Evolutionary conservation across 495 filamentous ascomycete genomes (phyloP), one percentile per base, ranked within the genome.

Genomic region (Extremus antarcticus): DNA sequence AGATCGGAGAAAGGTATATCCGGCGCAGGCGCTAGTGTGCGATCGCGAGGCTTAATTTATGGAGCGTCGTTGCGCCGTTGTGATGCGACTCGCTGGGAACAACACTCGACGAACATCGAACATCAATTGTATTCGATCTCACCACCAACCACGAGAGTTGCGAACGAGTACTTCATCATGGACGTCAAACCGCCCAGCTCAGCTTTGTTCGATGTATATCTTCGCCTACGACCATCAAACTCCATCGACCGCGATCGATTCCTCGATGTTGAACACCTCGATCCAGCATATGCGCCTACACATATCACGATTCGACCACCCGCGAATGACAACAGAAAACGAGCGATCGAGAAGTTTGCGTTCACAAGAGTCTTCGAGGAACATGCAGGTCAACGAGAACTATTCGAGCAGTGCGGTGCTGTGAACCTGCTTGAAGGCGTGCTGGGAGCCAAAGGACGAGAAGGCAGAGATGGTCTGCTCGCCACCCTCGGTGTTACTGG

Each of bases 361-460:
- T 98, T 98, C 66, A 98, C 94, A 3, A 82, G 78, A 59, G 87
- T 98, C 16, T 97, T 95, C 62, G 86, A 94, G 59, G 90, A 96
- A 62, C 74, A 83, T 62, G 80, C 87, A 0, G 78, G 76, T 15
- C 92, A 98, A 61, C 72, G 94, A 23, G 87, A 95, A 63, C 70
- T 98, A 21, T 96, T 97, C 63, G 79, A 90, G 55, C 86, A 85
- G 58, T 90, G 83, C 0, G 85, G 84, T 13, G 77, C 94, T 29
- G 74, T 87, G 40, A 76, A 78, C 0, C 65, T 97, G 13, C 75
- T 96, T 1, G 83, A 90, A 55, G 86, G 87, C 0, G 88, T 94
- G 4, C 63, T 96, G 32, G 83, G 79, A 1, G 69, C 73, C 15
- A 71, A 77, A 25, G 79, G 81, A n/a, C 76, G 79, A 20, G 82